phyloP scores from a whole-genome alignment of 179 eudicot genomes.

The Beta lomatogona region DNA sequence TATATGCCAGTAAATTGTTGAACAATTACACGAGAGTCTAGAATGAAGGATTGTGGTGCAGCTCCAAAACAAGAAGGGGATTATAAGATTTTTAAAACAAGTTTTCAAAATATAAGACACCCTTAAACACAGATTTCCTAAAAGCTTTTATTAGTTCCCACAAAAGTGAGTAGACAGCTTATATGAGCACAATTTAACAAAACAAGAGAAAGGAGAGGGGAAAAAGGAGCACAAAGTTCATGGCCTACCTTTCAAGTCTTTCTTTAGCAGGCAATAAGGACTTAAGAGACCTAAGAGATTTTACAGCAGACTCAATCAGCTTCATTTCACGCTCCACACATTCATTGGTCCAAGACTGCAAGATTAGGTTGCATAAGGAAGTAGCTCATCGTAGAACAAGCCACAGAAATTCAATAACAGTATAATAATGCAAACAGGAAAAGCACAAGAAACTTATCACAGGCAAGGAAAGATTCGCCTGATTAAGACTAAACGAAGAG shows the following conservation, averaged over 20 bases:
- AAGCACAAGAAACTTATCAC: not conserved
- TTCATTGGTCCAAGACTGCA: slow-evolving; percentile 71
- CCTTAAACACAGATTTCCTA: not conserved
- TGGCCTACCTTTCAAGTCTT: slow-evolving; percentile 66
- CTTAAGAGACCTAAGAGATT: slow-evolving; percentile 67
- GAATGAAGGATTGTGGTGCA: not conserved
- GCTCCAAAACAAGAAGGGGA: not conserved
- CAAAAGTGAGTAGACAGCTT: not conserved
- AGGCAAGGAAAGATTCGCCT: not conserved
- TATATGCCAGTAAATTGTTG: too few species aligned
- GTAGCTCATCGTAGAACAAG: not conserved
- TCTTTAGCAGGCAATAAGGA: slow-evolving; percentile 71
- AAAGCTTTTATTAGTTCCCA: not conserved
- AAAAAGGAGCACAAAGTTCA: not conserved
- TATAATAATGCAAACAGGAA: not conserved
- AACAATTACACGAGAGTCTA: not conserved
- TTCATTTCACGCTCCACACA: slow-evolving; percentile 72
- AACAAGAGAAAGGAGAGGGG: too few species aligned
- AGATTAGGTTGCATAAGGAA: not conserved
- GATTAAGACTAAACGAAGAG: slow-evolving; percentile 1
- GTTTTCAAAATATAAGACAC: not conserved
- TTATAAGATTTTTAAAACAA: not conserved
- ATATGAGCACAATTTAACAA: not conserved
- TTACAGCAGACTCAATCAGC: slow-evolving; percentile 62
- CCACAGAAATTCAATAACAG: slow-evolving; percentile 2